Evolutionary conservation across 192 early-diverging fungal genomes (phyloP), one percentile per base, ranked within the genome.

Genomic region (Podila verticillata): DNA sequence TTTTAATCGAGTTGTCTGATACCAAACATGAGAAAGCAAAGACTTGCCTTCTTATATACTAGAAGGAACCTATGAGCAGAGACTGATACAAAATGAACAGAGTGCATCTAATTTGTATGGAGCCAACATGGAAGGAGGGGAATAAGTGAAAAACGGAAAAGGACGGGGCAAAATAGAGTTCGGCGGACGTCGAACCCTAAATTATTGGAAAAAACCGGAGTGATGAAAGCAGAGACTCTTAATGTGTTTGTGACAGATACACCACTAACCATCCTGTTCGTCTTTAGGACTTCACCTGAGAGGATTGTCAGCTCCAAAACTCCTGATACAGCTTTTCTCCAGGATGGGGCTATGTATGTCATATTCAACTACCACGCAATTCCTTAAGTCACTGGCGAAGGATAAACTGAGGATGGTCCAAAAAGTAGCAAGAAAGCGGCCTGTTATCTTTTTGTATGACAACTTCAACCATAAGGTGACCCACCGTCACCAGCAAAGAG

Each of bases 381-480:
- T 22, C 29, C 28, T 58, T 8, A 58, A 58, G 28, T 22, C 57
- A 9, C 57, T 58, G 8, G 57, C 57, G 12, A 22, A 29, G 5
- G 57, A 58, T 29, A 31, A 5, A 10, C 57, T 58, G 4, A n/a
- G 29, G 5, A 3, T 28, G 20, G 57, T 58, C 29, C 57, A 13
- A 26, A 58, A 29, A 10, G 57, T 29, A 29, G 20, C 57, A 22
- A 1, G 5, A 22, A 58, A 24, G 57, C 22, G 26, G 15, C 57
- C 20, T 1, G 28, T 58, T 28, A 26, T 58, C 29, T 58, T 58
- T 24, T 26, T 58, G 8, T 58, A 58, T 29, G 57, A 58, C 57
- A 58, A 58, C 28, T 28, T 58, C 12, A 58, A 58, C 13, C 57
- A 26, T 10, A 58, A 58, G 26, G 57, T 58, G 29, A 58, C 57